These are phyloP conservation scores for Dictyostelium discoideum DNA, from an alignment of 78 protist species.

Conservation along the genomic window DNA sequence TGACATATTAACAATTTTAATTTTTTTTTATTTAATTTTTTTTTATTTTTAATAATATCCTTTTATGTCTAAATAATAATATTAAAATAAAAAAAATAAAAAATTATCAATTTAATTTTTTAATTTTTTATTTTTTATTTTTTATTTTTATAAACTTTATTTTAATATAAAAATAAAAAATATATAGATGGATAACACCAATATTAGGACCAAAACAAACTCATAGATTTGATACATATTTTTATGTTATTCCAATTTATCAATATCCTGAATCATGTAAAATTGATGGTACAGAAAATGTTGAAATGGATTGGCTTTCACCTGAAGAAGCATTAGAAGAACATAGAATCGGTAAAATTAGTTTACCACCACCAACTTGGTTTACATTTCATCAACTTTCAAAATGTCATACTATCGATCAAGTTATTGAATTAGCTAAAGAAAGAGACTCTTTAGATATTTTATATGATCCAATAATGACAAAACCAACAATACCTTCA, in stretches of 20 bases:
- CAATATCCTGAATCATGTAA: constrained; percentile 3
- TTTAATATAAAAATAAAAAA: no score
- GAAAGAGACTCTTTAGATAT: background rate
- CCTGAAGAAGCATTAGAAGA: constrained; percentile 57
- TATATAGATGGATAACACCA: constrained; percentile 61
- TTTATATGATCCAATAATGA: constrained; percentile 14
- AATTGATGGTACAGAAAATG: constrained; percentile 39
- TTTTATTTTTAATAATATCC: no score
- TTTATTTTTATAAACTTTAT: no score
- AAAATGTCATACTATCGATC: constrained; percentile 4
- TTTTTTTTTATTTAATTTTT: no score
- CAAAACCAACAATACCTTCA: background rate
- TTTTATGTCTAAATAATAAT: no score
- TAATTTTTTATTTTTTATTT: no score
- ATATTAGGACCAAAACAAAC: background rate
- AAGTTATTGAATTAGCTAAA: background rate
- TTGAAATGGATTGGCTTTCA: constrained; percentile 63
- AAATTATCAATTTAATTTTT: no score
- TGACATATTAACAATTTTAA: no score
- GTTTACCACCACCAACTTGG: constrained; percentile 71
- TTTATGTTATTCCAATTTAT: constrained; percentile 40
- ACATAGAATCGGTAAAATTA: constrained; percentile 24
- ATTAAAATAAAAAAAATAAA: no score
- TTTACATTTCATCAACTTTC: constrained; percentile 48
- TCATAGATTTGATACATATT: constrained; percentile 52